These are phyloP conservation scores for Bipolaris gigantea DNA, from an alignment of 2,329 filamentous ascomycete species.

Conservation along the genomic window DNA sequence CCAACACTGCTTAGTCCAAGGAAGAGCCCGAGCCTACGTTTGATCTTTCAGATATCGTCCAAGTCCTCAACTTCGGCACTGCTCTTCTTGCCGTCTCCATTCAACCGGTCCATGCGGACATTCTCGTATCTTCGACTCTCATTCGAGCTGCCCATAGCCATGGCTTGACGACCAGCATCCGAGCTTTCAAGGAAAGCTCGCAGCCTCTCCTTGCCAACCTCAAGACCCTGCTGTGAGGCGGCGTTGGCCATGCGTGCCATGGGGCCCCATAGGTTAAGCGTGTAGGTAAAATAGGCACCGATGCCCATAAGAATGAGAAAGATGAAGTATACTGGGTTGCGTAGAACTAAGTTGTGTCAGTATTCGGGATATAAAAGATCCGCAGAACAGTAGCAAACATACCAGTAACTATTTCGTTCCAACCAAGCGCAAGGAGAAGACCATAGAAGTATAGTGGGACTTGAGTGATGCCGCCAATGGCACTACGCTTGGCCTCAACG, in stretches of 20 bases:
- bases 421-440: constrained; percentile 85
- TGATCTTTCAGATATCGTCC: constrained; percentile 39
- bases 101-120: constrained; percentile 45
- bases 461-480: constrained; percentile 92
- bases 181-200: constrained; percentile 86
- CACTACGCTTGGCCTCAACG: constrained; percentile 95
- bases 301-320: constrained; percentile 76
- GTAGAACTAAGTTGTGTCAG: constrained; percentile 66
- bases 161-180: constrained; percentile 81
- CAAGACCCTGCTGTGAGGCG: constrained; percentile 79
- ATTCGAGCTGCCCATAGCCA: constrained; percentile 62
- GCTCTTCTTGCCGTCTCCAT: constrained; percentile 49
- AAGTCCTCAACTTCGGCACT: constrained; percentile 37
- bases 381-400: constrained; percentile 47
- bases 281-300: constrained; percentile 86
- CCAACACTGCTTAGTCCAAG: not conserved
- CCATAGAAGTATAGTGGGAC: constrained; percentile 95
- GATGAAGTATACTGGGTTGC: constrained; percentile 91
- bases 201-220: constrained; percentile 88
- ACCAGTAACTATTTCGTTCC: constrained; percentile 97
- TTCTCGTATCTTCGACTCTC: constrained; percentile 23
- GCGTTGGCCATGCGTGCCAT: constrained; percentile 96
- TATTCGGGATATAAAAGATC: not conserved
- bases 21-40: not conserved
- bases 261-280: constrained; percentile 90